These are phyloP conservation scores for Achaetomiella virescens DNA, from an alignment of 495 filamentous ascomycete species.

Conservation along the genomic window DNA sequence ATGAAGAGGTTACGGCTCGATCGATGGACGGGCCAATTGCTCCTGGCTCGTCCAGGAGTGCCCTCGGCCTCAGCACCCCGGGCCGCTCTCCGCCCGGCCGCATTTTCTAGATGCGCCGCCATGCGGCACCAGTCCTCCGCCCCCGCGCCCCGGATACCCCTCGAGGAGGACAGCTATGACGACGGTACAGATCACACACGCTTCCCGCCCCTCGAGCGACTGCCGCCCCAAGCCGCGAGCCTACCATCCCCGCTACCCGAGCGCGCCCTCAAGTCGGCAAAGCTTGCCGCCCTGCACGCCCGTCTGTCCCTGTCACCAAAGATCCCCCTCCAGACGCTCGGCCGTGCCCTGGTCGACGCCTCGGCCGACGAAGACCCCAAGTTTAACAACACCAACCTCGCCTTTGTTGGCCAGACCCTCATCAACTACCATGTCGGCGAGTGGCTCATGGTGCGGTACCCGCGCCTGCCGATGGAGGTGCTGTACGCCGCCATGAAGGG, in stretches of 20 bases:
- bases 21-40: slow-evolving; percentile 33
- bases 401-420: slow-evolving; percentile 73
- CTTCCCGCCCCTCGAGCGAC: slow-evolving; percentile 25
- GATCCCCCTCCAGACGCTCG: slow-evolving; percentile 79
- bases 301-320: slow-evolving; percentile 76
- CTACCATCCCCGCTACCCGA: slow-evolving; percentile 62
- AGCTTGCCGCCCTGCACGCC: slow-evolving; percentile 88
- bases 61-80: slow-evolving; percentile 32
- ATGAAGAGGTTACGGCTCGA: slow-evolving; percentile 41
- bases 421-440: slow-evolving; percentile 83
- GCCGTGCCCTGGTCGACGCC: slow-evolving; percentile 74
- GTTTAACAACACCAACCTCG: slow-evolving; percentile 57
- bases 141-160: slow-evolving; percentile 6
- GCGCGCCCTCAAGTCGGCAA: slow-evolving; percentile 68
- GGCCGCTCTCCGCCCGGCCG: slow-evolving; percentile 24
- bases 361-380: slow-evolving; percentile 68
- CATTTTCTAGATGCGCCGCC: slow-evolving; percentile 12
- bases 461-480: slow-evolving; percentile 78
- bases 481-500: slow-evolving; percentile 77
- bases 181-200: slow-evolving; percentile 17
- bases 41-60: slow-evolving; percentile 24
- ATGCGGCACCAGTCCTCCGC: slow-evolving; percentile 20
- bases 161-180: slow-evolving; percentile 11
- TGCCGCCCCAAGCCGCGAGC: slow-evolving; percentile 17
- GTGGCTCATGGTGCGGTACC: slow-evolving; percentile 77